Base-by-base conservation (phyloP, 2,329 filamentous ascomycete genomes). In the Colletotrichum noveboracense region DNA sequence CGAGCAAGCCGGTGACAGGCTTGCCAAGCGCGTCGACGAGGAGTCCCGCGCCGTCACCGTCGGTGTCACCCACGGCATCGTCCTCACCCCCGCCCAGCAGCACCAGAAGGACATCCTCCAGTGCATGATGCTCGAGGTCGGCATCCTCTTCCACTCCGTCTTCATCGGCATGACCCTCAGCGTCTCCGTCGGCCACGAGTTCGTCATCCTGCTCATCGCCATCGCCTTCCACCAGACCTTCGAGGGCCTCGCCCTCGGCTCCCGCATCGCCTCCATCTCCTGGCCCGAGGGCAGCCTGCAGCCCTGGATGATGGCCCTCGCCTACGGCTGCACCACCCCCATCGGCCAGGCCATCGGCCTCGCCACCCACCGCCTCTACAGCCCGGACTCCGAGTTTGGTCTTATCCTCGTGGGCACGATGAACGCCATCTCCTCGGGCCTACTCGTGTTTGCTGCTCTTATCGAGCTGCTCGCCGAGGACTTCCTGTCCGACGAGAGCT, bases 101-200 rank as follows among this genome's bases (percentile, higher is more conserved):
- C 81, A 84, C 76, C 91, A 93, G 80, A 91, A 93, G 72, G 90
- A 93, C 79, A 90, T 95, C 78, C 87, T 96, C 13, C 94, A 96
- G 83, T 96, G 94, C 78, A 88, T 96, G 74, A 88, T 96, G 71
- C 89, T 96, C 18, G 94, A 96, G 85, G 93, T 94, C 32, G 94
- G 94, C 32, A 96, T 96, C 78, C 88, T 95, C 16, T 95, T 95
- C 82, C 93, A 95, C 85, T 94, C 92, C 81, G 88, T 96, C 76
- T 96, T 96, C 81, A 96, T 96, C 78, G 94, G 94, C 76, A 96
- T 96, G 93, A 94, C 94, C 5, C 88, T 96, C 56, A 95, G 93
- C 36, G 94, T 96, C 9, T 93, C 94, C 5, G 94, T 93, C 1
- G 94, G 94, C 1, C 92, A 93, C 10, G 91, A 93, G 6, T 96